These are phyloP conservation scores for Coprinopsis cinerea DNA, from an alignment of 768 basidiomycete species.

Conservation along the genomic window DNA sequence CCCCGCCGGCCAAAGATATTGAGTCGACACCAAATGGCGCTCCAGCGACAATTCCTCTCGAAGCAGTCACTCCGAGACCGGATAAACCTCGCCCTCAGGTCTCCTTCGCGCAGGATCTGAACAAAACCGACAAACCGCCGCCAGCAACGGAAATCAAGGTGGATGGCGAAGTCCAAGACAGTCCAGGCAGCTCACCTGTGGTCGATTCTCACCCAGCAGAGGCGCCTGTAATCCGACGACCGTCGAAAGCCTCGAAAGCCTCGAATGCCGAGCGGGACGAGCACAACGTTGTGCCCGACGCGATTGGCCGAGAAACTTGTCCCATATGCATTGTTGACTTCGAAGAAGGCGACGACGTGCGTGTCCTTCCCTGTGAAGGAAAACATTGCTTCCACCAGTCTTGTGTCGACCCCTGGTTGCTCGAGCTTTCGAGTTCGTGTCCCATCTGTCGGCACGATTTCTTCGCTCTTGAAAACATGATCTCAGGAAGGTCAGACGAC, in stretches of 20 bases:
- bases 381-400: constrained; percentile 85
- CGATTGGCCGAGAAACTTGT: constrained; percentile 80
- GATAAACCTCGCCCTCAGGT: not conserved
- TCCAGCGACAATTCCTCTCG: not conserved
- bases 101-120: not conserved
- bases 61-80: not conserved
- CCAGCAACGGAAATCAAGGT: not conserved
- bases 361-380: constrained; percentile 87
- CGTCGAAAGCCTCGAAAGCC: not conserved
- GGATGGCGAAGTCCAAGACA: not conserved
- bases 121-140: constrained; percentile 1
- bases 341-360: constrained; percentile 87
- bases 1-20: constrained; percentile 1
- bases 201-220: not conserved
- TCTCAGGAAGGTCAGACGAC: constrained; percentile 27
- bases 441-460: constrained; percentile 87
- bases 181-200: not conserved
- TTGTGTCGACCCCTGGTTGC: constrained; percentile 92
- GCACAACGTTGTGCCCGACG: constrained; percentile 50
- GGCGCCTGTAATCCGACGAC: constrained; percentile 2
- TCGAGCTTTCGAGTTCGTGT: constrained; percentile 86
- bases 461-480: constrained; percentile 52
- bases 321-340: constrained; percentile 96
- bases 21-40: not conserved
- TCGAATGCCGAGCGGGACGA: not conserved